Base-by-base conservation (phyloP, 1,284 basidiomycete species). In the Vanrija humicola region DNA sequence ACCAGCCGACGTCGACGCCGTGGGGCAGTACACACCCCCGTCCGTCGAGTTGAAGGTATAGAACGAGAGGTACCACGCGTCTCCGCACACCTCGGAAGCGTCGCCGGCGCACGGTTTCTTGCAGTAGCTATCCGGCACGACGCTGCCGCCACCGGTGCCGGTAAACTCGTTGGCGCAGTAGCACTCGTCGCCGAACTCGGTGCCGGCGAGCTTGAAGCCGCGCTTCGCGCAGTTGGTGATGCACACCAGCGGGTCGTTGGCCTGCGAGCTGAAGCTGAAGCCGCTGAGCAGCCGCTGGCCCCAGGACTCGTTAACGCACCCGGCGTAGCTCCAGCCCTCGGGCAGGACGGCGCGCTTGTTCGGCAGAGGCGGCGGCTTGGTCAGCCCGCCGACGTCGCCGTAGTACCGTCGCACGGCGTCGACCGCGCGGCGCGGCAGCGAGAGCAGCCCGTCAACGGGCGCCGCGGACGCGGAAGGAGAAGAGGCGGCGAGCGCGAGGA, bases 121-220 rank as follows among this genome's bases (percentile, higher is more conserved):
- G 59, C 75, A 77, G 1, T 57, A 53, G 3, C 55, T 42, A 28
- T 64, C 68, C 21, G 52, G 26, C 16, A 60, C 54, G 9, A 52
- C 16, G 5, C 48, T 47, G 23, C 72, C 73, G 44, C 68, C 73
- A 43, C 68, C 73, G 15, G 40, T 55, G 0, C 71, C 71, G 14
- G 38, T 48, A 18, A 69, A 64, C 7, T 26, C 38, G 59, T 69
- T 57, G 18, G 60, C 72, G 47, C 75, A 77, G 59, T 70, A 76
- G 56, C 75, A 76, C 67, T 73, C 72, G 34, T 70, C 67, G 19
- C 62, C 65, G 52, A 66, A 73, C 56, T 78, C 72, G 4, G 65
- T 64, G 28, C 75, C 77, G 8, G 73, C 75, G 39, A 66, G 54
- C 1, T 57, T 54, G 65, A 64, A 78, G 3, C 74, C 75, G 44